These are phyloP conservation scores for Crassisporium funariophilum DNA, from an alignment of 768 basidiomycete species.

Conservation along the genomic window DNA sequence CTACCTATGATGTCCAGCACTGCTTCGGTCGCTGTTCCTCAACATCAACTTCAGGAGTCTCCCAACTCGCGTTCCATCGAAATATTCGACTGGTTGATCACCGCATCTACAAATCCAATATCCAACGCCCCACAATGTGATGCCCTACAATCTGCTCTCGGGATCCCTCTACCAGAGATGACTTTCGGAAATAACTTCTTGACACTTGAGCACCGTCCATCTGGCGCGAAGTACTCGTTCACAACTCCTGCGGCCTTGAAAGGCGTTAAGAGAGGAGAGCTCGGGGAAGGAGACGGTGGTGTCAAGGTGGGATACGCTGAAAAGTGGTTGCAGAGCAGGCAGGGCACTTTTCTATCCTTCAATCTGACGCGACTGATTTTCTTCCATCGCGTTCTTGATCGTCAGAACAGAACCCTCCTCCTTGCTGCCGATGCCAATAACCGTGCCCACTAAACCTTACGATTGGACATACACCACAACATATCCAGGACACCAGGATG, in stretches of 20 bases:
- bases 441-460: constrained; percentile 80
- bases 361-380: constrained; percentile 10
- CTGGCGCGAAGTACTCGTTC: constrained; percentile 69
- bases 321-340: constrained; percentile 92
- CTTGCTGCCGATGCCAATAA: constrained; percentile 64
- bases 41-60: constrained; percentile 68
- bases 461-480: constrained; percentile 98
- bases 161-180: constrained; percentile 94
- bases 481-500: constrained; percentile 64
- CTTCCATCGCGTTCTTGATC: constrained; percentile 12
- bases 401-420: constrained; percentile 70
- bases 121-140: constrained; percentile 79
- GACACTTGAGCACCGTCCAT: constrained; percentile 61
- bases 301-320: constrained; percentile 96
- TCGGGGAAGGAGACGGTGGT: constrained; percentile 81
- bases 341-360: constrained; percentile 27
- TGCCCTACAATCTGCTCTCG: constrained; percentile 59
- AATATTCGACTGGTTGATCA: constrained; percentile 68
- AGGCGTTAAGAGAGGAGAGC: constrained; percentile 74
- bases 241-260: constrained; percentile 66
- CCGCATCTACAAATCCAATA: constrained; percentile 74
- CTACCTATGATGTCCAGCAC: constrained; percentile 36
- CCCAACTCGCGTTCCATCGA: constrained; percentile 71
- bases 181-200: constrained; percentile 88
- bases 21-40: constrained; percentile 52